Base-by-base conservation (phyloP, 2,329 filamentous ascomycete species). In the Pyricularia sp. region DNA sequence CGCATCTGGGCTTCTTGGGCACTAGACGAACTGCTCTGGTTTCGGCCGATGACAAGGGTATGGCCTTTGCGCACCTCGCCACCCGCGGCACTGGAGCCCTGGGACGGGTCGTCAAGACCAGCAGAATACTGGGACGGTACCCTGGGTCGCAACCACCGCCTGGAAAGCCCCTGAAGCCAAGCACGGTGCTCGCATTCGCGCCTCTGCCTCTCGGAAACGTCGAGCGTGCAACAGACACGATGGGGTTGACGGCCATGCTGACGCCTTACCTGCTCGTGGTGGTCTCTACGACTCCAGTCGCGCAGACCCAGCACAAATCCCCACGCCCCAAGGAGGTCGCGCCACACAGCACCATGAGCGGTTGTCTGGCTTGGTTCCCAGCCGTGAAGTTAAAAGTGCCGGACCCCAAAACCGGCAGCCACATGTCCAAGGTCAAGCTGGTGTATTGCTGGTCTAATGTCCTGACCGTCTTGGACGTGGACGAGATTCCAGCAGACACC, bases 391-490 rank as follows among this genome's bases (percentile, higher is more conserved):
- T 99, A 59, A 97, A 97, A 75, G 84, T 85, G 19, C 83, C 86
- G 10, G 87, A 91, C 67, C 79, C 84, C 1, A 81, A 84, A 61
- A 85, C 84, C 0, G 86, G 85, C 5, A 88, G 86, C 70, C 84
- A 87, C 8, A 81, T 88, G 10, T 93, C 90, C 22, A 88, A 87
- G 71, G 89, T 88, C 49, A 97, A 99, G 75, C 82, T 99, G 22
- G 93, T 91, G 0, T 99, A 99, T 77, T 97, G 93, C 75, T 99
- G 94, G 94, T 97, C 94, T 2, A 97, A 97, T 71, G 86, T 97
- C n/a, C 78, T 99, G 68, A 97, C 93, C 0, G 88, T 99, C 5
- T 78, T 99, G 28, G 94, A 99, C 68, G 86, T 97, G 12, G 87
- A 93, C 63, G 89, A 94, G 69, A 79, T 87, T 13, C 82, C 82